Evolutionary conservation across 2,329 filamentous ascomycete species (phyloP), one percentile per base, ranked within the genome.

Genomic region (Nannizzia gypsea): DNA sequence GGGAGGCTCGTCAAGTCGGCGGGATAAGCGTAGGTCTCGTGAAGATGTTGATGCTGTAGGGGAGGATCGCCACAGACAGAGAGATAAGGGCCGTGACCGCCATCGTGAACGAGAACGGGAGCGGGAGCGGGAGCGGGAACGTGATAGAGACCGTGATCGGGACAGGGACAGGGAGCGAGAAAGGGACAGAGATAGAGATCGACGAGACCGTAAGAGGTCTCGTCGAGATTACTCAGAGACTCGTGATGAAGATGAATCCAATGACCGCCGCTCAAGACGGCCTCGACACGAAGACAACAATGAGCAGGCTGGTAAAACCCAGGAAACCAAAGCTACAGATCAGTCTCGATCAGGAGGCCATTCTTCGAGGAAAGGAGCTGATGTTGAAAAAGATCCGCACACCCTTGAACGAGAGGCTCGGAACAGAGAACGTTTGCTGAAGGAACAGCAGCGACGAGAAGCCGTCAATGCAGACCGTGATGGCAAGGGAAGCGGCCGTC

Each of bases 371-470:
- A 55, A 64, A 5, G 66, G 64, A 20, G 56, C 63, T 3, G 67
- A 68, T 24, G 65, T 68, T 1, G 71, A 75, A 36, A 76, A 90
- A 84, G 83, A 91, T 81, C 66, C 83, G 77, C 68, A 89, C 68
- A 89, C 87, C 44, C 80, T 87, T 58, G 88, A 92, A 70, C 90
- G 89, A 65, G 86, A 86, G 62, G 78, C 82, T 58, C 77, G 90
- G 64, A 76, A 78, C 52, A 71, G 74, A 13, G 88, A 92, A 71
- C 77, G 81, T 6, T 74, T 82, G 59, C 70, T 89, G 46, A 83
- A 82, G 63, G 85, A 88, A 67, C 78, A 80, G 64, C 89, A 93
- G 59, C 80, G 78, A 9, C 77, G 76, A 3, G 87, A 90, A 3
- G 77, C 77, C 6, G 68, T 72, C 63, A 68, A 69, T 56, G 65